Percentiles rank a stretch among this genome's conserved stretches.
Conservation (phyloP, 768 basidiomycete genomes). For the Mycena venus region DNA sequence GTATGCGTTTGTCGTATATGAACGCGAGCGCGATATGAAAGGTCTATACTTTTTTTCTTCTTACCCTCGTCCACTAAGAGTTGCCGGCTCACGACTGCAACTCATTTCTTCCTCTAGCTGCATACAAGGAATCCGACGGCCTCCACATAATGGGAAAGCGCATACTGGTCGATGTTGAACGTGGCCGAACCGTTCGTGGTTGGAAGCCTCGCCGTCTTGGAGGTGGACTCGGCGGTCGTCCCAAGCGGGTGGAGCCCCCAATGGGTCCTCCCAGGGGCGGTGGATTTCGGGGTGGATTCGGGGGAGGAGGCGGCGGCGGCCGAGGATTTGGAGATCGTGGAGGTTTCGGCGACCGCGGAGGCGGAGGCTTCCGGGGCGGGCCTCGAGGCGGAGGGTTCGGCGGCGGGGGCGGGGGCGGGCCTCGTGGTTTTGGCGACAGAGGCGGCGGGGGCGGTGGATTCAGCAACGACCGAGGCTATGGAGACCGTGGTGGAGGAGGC, state of each 20-base stretch:
- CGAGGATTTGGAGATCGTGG: constrained; percentile 59
- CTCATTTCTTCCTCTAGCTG: constrained; percentile 63
- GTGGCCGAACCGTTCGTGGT: constrained; percentile 96
- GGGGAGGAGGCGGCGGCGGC: constrained; percentile 46
- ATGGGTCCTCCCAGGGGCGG: constrained; percentile 48
- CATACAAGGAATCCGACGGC: constrained; percentile 99
- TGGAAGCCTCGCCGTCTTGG: constrained; percentile 98
- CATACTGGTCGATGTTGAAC: constrained; percentile 97
- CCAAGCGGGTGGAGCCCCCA: constrained; percentile 78
- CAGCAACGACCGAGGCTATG: constrained; percentile 35
- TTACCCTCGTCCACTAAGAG: constrained; percentile 25
- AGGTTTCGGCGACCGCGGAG: constrained; percentile 53
- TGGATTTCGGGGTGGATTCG: constrained; percentile 54
- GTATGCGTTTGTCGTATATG: constrained; percentile 98
- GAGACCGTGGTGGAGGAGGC: constrained; percentile 48
- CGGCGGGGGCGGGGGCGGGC: constrained; percentile 50
- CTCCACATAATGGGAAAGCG: constrained; percentile 96
- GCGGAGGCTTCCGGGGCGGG: constrained; percentile 54
- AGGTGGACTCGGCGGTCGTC: constrained; percentile 98
- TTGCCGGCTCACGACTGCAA: constrained; percentile 32
- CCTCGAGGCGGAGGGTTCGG: constrained; percentile 52
- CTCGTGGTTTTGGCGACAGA: constrained; percentile 53
- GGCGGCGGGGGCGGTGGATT: constrained; percentile 52
- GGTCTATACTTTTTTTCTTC: constrained; percentile 61
- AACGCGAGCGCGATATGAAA: constrained; percentile 99